Base-by-base conservation (phyloP, 768 basidiomycete genomes). In the Collybia mongolica region DNA sequence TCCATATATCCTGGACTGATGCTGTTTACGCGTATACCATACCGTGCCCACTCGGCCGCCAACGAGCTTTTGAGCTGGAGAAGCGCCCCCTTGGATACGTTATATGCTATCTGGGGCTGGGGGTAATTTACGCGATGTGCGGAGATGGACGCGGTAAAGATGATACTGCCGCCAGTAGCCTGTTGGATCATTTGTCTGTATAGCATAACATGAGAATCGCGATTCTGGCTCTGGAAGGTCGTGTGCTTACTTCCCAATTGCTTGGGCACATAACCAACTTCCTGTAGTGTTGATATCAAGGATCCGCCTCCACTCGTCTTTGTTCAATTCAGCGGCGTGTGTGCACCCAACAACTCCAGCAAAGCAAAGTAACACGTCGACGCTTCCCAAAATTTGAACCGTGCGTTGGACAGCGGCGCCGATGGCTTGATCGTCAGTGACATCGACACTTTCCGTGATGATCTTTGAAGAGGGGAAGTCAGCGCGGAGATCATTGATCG, bases 1-100 rank as follows among this genome's bases (percentile, higher is more conserved):
- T 74, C 68, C 67, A 73, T 73, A 50, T 72, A 75, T 12, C 74
- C 75, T 9, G 74, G 72, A 39, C 69, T 70, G 22, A 77, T 66
- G 36, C 68, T 70, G 49, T 75, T 77, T 32, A 73, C 74, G 6
- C 70, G 65, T 28, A 74, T 71, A 1, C 73, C 72, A 54, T 77
- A 48, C 32, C 32, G 7, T 14, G 32, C 32, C 32, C 73, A 74
- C 56, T 77, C 74, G 0, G 72, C 71, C 3, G 71, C 72, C 8
- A 75, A 65, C 5, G 68, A 73, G 41, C 53, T 62, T 32, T 63
- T 70, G 49, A 75, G 67, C 39, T 70, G 72, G 42, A 73, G 46
- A 2, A 75, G 53, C 9, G 68, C 73, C 8, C 67, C 70, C 52
- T 77, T 75, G 39, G 74, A 76, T 5, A 68, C 71, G 44, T 72